Base-by-base conservation (phyloP, 805 yeast species). In the Kazachstania martiniae region DNA sequence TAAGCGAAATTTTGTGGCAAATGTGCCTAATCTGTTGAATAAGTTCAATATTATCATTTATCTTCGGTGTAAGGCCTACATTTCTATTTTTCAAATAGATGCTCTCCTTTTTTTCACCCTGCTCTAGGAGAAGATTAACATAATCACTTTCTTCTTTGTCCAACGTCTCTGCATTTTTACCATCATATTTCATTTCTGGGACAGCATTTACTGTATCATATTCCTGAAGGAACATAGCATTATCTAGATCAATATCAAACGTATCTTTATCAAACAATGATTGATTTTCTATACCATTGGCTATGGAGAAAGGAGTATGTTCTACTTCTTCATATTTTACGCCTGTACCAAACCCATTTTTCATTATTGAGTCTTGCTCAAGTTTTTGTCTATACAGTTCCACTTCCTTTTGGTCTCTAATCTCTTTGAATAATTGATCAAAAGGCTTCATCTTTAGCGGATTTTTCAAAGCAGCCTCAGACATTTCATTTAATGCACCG, bases 21-120 rank as follows among this genome's bases (percentile, higher is more conserved):
- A 84, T 66, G 41, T 77, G 81, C 36, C 98, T 65, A 22, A 91
- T 81, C 44, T 85, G 85, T 59, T 89, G 96, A 66, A 91, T 83
- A 41, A 79, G 71, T 1, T 65, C 60, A 27, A 91, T 76, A 45
- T 87, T 91, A 14, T 68, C 66, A 44, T 71, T 65, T 35, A 83
- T 61, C 7, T 73, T 61, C 12, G 68, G 65, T 35, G 75, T 72
- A 30, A 85, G 62, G 0, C 94, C 94, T 12, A 64, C 62, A 12
- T 63, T 56, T 1, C 51, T 44, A 5, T 72, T 57, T 3, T 64
- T 52, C 36, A 72, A 65, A 25, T 45, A 49, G 5, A 25, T 26
- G 25, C 57, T 25, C 44, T 56, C 16, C 12, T 66, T 9, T 55
- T 59, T 12, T 53, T 51, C 25, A 17, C 62, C 62, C 18, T 66